Evolutionary conservation across 129 eudicot species (phyloP).

Genomic region (Flaveria robusta): DNA sequence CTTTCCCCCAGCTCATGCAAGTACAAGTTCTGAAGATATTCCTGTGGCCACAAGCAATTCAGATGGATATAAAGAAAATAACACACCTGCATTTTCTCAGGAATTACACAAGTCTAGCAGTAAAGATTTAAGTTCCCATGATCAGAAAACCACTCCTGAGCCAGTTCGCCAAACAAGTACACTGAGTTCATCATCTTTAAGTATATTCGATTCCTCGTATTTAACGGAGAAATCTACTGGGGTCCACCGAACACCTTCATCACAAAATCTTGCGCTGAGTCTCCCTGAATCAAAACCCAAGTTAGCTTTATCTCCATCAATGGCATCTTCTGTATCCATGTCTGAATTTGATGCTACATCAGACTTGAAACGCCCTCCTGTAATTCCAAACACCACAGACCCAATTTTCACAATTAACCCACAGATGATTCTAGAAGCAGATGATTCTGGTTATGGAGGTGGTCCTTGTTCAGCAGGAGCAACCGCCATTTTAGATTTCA

Average conservation of each 20-base stretch:
- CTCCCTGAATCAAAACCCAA: constrained; percentile 50
- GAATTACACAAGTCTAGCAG: constrained; percentile 41
- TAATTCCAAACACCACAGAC: constrained; percentile 44
- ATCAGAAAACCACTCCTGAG: constrained; percentile 43
- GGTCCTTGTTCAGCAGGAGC: constrained; percentile 99
- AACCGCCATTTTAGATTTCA: constrained; percentile 79
- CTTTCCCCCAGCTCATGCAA: constrained; percentile 62
- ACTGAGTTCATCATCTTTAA: constrained; percentile 54
- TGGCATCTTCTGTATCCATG: constrained; percentile 55
- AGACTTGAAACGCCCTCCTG: constrained; percentile 52
- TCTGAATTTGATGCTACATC: constrained; percentile 54
- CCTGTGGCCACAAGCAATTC: constrained; percentile 34
- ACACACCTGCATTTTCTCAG: constrained; percentile 26
- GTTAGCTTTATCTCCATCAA: constrained; percentile 53
- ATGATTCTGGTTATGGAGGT: constrained; percentile 97
- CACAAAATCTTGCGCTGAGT: constrained; percentile 61
- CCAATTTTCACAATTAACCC: constrained; percentile 55
- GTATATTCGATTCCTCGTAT: constrained; percentile 55
- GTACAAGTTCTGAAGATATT: constrained; percentile 82
- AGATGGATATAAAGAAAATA: constrained; percentile 39
- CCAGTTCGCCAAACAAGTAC: constrained; percentile 43
- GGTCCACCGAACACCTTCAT: constrained; percentile 48
- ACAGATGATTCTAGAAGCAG: constrained; percentile 68
- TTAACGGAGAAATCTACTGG: constrained; percentile 61
- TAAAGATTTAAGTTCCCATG: constrained; percentile 41